Conservation (phyloP, 2,329 filamentous ascomycete genomes). For the Ophiostoma pallidulum region DNA sequence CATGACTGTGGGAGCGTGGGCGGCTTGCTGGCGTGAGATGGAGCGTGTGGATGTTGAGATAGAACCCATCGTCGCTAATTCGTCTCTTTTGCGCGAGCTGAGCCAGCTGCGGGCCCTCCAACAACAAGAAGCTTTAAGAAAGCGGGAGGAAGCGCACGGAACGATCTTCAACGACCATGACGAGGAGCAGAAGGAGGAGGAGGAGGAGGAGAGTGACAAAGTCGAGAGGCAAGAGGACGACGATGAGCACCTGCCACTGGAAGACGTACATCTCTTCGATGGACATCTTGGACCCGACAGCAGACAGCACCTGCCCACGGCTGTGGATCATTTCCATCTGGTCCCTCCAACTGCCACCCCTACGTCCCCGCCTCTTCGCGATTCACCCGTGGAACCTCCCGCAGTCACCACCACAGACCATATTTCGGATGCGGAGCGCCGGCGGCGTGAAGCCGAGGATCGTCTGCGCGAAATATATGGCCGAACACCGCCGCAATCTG, state of each 20-base stretch:
- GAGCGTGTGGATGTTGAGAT: conserved; percentile 95
- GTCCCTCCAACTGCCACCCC: conserved; percentile 13
- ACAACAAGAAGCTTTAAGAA: conserved; percentile 24
- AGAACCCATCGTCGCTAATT: conserved; percentile 55
- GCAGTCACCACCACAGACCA: conserved; percentile 12
- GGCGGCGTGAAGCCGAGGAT: conserved; percentile 37
- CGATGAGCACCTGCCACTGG: background rate
- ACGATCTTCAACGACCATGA: conserved; percentile 23
- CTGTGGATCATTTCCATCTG: background rate
- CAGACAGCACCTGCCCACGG: background rate
- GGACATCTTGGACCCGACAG: background rate
- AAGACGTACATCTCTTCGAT: background rate
- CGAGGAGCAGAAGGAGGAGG: conserved; percentile 24
- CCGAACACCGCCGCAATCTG: conserved; percentile 18
- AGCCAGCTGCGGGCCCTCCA: conserved; percentile 33
- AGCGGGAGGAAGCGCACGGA: conserved; percentile 23
- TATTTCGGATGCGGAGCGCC: conserved; percentile 20
- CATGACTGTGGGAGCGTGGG: conserved; percentile 87
- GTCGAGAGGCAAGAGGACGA: background rate
- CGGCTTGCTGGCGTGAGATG: conserved; percentile 94
- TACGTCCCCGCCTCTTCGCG: conserved; percentile 5
- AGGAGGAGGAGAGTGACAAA: conserved; percentile 16
- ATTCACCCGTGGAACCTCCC: conserved; percentile 16
- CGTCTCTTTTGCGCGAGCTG: conserved; percentile 48
- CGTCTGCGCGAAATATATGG: conserved; percentile 47